Evolutionary conservation across 2,329 filamentous ascomycete genomes (phyloP), one percentile per base, ranked within the genome.

Genomic region (Leptoxyphium fumago): DNA sequence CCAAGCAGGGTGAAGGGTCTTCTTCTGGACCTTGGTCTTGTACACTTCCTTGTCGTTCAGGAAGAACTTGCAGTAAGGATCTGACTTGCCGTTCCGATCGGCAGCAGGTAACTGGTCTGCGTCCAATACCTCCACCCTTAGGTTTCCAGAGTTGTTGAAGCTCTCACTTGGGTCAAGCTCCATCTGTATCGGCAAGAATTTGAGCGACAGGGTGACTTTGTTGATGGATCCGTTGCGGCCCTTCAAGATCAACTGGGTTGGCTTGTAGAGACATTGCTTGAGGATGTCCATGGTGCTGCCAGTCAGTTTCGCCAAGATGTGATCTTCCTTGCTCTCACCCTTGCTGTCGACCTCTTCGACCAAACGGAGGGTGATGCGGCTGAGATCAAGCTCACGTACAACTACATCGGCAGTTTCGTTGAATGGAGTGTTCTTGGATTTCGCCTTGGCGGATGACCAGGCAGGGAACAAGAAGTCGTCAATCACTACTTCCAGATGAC

Each of bases 61-160:
- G 50, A 84, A 78, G 61, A 98, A 98, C 59, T 89, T 89, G 74
- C 84, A 93, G 70, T 89, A 98, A 4, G 91, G 91, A 58, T 98
- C 91, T 55, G 87, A 95, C 73, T 83, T 96, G 53, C 91, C 91
- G 59, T 98, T 98, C 29, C 87, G 80, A 58, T 98, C 91, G 26
- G 89, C 89, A 1, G 91, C 80, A 7, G 91, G 91, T n/a, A 98
- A 75, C 47, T 94, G 81, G 8, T 76, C 69, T 14, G 81, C 91
- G 61, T 94, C 87, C 32, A 96, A 69, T 14, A 98, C 75, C 56
- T 96, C 87, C n/a, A 98, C 85, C 15, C 88, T 84, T 17, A 98
- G 78, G 46, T 80, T 88, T 47, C 91, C 91, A 78, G 94, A 94
- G 65, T 98, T 98, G 75, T 95, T 96, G 72, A 98, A 94, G 58